phyloP scores from a whole-genome alignment of 257 asterid genomes.

The Scutellaria minor region DNA sequence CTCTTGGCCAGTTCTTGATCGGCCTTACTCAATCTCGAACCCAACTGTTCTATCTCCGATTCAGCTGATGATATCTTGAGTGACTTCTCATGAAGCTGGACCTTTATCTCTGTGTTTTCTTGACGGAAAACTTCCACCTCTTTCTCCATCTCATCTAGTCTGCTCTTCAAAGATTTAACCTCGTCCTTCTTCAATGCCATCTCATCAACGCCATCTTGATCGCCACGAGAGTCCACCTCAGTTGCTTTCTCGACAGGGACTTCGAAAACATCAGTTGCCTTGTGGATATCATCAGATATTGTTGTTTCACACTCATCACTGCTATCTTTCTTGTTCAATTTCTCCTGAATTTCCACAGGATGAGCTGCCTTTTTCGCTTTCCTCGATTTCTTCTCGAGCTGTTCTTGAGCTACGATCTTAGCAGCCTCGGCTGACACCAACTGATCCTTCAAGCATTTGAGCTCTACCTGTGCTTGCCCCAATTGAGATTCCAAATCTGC shows the following conservation, averaged over 20 bases:
- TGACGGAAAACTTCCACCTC: slow-evolving; percentile 41
- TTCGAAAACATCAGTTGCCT: slow-evolving; percentile 79
- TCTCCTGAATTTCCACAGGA: slow-evolving; percentile 33
- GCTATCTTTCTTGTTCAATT: slow-evolving; percentile 34
- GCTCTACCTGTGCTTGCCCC: slow-evolving; percentile 87
- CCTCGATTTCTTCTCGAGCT: slow-evolving; percentile 59
- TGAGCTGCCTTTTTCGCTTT: slow-evolving; percentile 38
- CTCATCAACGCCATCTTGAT: slow-evolving; percentile 45
- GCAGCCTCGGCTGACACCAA: slow-evolving; percentile 69
- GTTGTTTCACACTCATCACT: slow-evolving; percentile 28
- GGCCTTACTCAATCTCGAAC: slow-evolving; percentile 41
- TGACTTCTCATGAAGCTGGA: slow-evolving; percentile 52
- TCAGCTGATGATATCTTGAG: slow-evolving; percentile 46
- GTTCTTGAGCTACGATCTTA: slow-evolving; percentile 70
- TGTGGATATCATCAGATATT: slow-evolving; percentile 44
- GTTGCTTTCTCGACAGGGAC: slow-evolving; percentile 51
- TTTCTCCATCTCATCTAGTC: slow-evolving; percentile 61
- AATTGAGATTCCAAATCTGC: slow-evolving; percentile 91
- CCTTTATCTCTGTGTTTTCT: slow-evolving; percentile 58
- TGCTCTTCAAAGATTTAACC: slow-evolving; percentile 44
- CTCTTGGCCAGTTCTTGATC: slow-evolving; percentile 67
- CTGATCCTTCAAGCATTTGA: slow-evolving; percentile 71
- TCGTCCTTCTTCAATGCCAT: slow-evolving; percentile 52
- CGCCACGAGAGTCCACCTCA: slow-evolving; percentile 29
- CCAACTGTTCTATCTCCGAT: slow-evolving; percentile 50